Base-by-base conservation (phyloP, 2,329 filamentous ascomycete species). In the Blumeria graminis region DNA sequence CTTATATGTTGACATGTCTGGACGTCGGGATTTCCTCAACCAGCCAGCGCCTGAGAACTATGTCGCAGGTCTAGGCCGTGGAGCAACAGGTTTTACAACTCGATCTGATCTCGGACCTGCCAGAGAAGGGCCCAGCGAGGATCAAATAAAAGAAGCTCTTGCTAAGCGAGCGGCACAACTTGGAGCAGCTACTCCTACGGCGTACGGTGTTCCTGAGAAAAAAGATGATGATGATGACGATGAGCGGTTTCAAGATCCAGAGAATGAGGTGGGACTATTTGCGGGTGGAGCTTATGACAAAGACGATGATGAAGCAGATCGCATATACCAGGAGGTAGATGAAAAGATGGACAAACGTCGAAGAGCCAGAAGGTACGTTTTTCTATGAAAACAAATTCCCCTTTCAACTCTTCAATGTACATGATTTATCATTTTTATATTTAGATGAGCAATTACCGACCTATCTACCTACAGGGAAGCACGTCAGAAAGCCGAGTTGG, bases 91-190 rank as follows among this genome's bases (percentile, higher is more conserved):
- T 59, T 98, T 98, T 72, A 96, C 92, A 14, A 98, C 92, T 43
- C 81, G 93, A 65, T 96, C 90, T 57, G 92, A 98, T 76, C 75
- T 98, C 57, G 92, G 93, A 57, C 92, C 93, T 55, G 90, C 90
- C 58, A 80, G 90, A 64, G 90, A 95, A 72, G 92, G 92, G 14
- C 92, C 92, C 53, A 94, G 86, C 59, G 90, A 95, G 65, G 92
- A 98, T 68, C 90, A 96, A 71, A 95, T 98, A 71, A 95, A 96
- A 69, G 92, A 94, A 69, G 89, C 87, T 60, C 83, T 98, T 63
- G 89, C 89, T 53, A 95, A 95, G 70, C 82, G 93, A 64, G 90
- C 92, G 7, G 85, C 86, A 57, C 80, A 86, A 65, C 77, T 96
- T 0, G 82, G 82, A 50, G 77, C 78, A 60, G 78, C 81, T n/a